A percentile compares a stretch with the other conserved stretches of the same genome.
Evolutionary conservation across 495 filamentous ascomycete species (phyloP).

Genomic region (Sporormia fimetaria): DNA sequence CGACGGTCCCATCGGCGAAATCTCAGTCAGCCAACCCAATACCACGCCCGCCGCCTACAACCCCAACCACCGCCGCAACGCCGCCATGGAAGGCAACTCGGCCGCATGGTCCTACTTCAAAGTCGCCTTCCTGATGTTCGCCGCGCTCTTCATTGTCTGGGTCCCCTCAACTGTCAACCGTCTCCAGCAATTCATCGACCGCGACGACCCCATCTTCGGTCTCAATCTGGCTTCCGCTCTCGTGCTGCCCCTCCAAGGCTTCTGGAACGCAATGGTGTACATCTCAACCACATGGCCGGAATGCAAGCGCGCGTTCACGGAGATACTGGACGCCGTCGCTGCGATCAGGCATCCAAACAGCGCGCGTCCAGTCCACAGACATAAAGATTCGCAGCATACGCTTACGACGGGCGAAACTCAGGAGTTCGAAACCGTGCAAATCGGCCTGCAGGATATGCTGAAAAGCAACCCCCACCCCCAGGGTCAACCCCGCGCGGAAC

Average conservation of each 20-base stretch:
- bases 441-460: too few relatives aligned
- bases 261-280: slow-evolving; percentile 81
- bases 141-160: slow-evolving; percentile 73
- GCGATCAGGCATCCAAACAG: too few relatives aligned
- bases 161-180: slow-evolving; percentile 73
- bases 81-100: slow-evolving; percentile 23
- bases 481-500: too few relatives aligned
- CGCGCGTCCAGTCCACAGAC: too few relatives aligned
- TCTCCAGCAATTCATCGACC: slow-evolving; percentile 54
- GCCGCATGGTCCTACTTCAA: slow-evolving; percentile 72
- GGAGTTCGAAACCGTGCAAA: too few relatives aligned
- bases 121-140: slow-evolving; percentile 77
- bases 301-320: slow-evolving; percentile 11
- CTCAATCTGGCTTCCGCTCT: slow-evolving; percentile 61
- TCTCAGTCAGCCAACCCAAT: not conserved
- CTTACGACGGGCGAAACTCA: too few relatives aligned
- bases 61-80: slow-evolving; percentile 5
- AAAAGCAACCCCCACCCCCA: too few relatives aligned
- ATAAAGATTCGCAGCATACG: too few relatives aligned
- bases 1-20: not conserved
- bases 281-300: slow-evolving; percentile 27
- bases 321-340: not conserved
- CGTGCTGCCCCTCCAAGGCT: slow-evolving; percentile 74
- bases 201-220: slow-evolving; percentile 40
- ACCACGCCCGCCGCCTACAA: slow-evolving; percentile 1